Evolutionary conservation across 2,329 filamentous ascomycete species (phyloP).

Genomic region (Rachicladosporium sp.): DNA sequence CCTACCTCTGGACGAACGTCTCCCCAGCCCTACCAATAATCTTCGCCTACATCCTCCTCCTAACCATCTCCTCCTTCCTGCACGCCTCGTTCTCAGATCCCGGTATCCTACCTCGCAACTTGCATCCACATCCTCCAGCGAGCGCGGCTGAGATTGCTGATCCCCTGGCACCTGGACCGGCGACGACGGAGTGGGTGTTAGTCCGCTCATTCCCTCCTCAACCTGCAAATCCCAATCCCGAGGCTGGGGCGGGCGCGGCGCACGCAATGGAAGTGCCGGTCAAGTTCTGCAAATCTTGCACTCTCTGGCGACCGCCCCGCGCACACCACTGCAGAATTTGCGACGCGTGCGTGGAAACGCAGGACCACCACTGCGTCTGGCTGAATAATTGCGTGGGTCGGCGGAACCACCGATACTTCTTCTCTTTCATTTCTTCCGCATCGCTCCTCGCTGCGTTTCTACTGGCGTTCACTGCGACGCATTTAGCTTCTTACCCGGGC

Average conservation of each 20-base stretch:
- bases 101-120: slow-evolving; percentile 81
- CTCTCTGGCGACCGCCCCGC: slow-evolving; percentile 90
- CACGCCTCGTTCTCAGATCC: slow-evolving; percentile 89
- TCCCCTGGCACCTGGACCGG: slow-evolving; percentile 66
- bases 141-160: slow-evolving; percentile 58
- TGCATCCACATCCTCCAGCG: slow-evolving; percentile 70
- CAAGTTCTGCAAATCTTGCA: slow-evolving; percentile 96
- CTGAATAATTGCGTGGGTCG: slow-evolving; percentile 96
- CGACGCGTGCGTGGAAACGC: slow-evolving; percentile 93
- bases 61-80: slow-evolving; percentile 85
- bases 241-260: slow-evolving; percentile 22
- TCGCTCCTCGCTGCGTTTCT: slow-evolving; percentile 67
- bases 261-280: slow-evolving; percentile 89
- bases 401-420: slow-evolving; percentile 97
- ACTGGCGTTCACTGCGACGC: slow-evolving; percentile 63
- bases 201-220: slow-evolving; percentile 33
- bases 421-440: slow-evolving; percentile 73
- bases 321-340: slow-evolving; percentile 94
- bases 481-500: slow-evolving; percentile 61
- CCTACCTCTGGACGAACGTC: slow-evolving; percentile 75
- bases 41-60: slow-evolving; percentile 82
- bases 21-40: slow-evolving; percentile 80
- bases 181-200: slow-evolving; percentile 87
- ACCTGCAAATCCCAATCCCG: slow-evolving; percentile 4
- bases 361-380: slow-evolving; percentile 98